Conservation (phyloP, 2,329 filamentous ascomycete genomes). For the Fusarium nodosum region DNA sequence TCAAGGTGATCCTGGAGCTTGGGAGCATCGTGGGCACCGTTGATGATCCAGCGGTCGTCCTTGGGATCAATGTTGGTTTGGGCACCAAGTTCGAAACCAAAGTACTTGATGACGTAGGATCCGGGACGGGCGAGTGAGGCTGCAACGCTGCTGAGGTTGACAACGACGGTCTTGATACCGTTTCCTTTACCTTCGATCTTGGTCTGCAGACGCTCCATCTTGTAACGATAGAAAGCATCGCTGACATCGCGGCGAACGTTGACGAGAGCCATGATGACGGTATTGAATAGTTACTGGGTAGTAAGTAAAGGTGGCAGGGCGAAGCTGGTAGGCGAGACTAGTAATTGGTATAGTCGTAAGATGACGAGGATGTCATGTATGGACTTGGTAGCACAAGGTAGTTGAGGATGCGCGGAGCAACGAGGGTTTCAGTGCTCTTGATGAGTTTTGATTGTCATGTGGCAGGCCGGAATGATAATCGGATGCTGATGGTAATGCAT, state of each 20-base stretch:
- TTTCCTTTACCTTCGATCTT: slow-evolving; percentile 99
- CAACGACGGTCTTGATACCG: slow-evolving; percentile 98
- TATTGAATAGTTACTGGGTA: slow-evolving; percentile 48
- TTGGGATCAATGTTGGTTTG: slow-evolving; percentile 98
- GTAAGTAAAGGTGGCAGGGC: slow-evolving; percentile 36
- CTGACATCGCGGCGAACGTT: slow-evolving; percentile 98
- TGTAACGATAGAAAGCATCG: slow-evolving; percentile 99
- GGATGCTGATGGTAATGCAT: slow-evolving; percentile 68
- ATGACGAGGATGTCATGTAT: slow-evolving; percentile 58
- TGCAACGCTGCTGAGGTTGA: slow-evolving; percentile 95
- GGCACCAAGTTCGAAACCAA: slow-evolving; percentile 97
- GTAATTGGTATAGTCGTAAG: slow-evolving; percentile 34
- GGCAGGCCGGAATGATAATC: slow-evolving; percentile 64
- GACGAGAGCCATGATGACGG: slow-evolving; percentile 91
- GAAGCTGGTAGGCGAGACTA: slow-evolving; percentile 39
- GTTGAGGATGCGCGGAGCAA: slow-evolving; percentile 58
- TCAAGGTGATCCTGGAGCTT: slow-evolving; percentile 99
- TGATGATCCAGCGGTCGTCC: slow-evolving; percentile 99
- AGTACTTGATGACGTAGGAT: slow-evolving; percentile 98
- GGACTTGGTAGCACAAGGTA: slow-evolving; percentile 52
- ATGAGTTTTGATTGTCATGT: slow-evolving; percentile 68
- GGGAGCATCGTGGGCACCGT: slow-evolving; percentile 92
- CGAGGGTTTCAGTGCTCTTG: slow-evolving; percentile 66
- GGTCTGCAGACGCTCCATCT: slow-evolving; percentile 98
- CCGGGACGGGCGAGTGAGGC: slow-evolving; percentile 92